phyloP scores from a whole-genome alignment of 352 stramenopile species.

The Phytophthora vignae region DNA sequence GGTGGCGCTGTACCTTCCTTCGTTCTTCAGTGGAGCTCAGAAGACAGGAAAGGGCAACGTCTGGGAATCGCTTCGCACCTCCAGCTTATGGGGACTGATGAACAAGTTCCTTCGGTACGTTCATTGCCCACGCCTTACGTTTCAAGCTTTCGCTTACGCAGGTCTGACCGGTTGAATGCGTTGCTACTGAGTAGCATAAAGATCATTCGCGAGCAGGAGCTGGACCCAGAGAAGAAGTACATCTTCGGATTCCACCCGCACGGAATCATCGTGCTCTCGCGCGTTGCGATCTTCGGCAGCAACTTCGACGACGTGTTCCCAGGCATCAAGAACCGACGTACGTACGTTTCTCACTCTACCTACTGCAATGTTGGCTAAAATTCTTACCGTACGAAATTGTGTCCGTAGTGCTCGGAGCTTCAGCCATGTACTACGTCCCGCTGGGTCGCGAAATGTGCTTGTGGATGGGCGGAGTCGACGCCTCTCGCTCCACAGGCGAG shows the following conservation, averaged over 20 bases:
- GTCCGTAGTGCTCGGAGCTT: conserved; percentile 48
- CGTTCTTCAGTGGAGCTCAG: conserved; percentile 49
- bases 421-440: conserved; percentile 65
- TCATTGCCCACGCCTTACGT: not conserved
- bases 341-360: not conserved
- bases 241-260: conserved; percentile 62
- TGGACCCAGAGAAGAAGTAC: conserved; percentile 48
- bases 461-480: conserved; percentile 51
- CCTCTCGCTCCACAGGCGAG: conserved; percentile 40
- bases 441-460: conserved; percentile 59
- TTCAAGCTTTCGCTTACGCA: not conserved
- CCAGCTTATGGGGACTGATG: conserved; percentile 43
- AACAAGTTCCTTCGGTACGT: conserved; percentile 44
- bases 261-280: conserved; percentile 58
- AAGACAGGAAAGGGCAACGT: conserved; percentile 39
- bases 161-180: no score
- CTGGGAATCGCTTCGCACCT: conserved; percentile 43
- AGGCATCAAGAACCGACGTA: conserved; percentile 24
- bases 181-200: conserved; percentile 31
- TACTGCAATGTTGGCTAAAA: not conserved
- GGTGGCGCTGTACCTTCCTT: conserved; percentile 50
- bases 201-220: conserved; percentile 42
- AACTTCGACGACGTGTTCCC: conserved; percentile 53
- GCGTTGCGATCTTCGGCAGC: conserved; percentile 44
- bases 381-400: not conserved